Conservation (phyloP, 2,329 filamentous ascomycete genomes). For the Monosporascus cannonballus region DNA sequence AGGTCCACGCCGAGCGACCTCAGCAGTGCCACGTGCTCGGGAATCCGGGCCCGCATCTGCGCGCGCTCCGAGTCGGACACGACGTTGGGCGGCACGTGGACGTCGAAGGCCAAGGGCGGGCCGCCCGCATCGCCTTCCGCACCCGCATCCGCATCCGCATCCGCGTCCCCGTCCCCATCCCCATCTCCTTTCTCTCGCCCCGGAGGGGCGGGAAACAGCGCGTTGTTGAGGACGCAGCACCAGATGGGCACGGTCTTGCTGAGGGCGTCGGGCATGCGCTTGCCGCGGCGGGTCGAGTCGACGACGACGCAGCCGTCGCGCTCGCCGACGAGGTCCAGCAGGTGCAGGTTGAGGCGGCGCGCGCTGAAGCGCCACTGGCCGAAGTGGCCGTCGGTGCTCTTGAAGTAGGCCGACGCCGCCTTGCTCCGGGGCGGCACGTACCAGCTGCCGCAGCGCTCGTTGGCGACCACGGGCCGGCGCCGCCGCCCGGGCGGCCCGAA, state of each 20-base stretch:
- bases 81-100: slow-evolving; percentile 67
- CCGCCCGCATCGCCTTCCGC: slow-evolving; percentile 17
- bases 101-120: slow-evolving; percentile 30
- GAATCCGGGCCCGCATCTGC: slow-evolving; percentile 63
- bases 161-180: background rate
- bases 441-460: slow-evolving; percentile 95
- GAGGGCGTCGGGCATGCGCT: slow-evolving; percentile 90
- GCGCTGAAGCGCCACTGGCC: slow-evolving; percentile 88
- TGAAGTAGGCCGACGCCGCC: slow-evolving; percentile 81
- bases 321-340: slow-evolving; percentile 61
- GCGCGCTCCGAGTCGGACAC: slow-evolving; percentile 70
- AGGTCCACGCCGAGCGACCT: slow-evolving; percentile 56
- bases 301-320: slow-evolving; percentile 78
- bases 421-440: slow-evolving; percentile 68
- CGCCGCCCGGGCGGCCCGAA: slow-evolving; percentile 44
- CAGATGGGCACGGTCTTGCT: slow-evolving; percentile 93
- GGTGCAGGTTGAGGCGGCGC: slow-evolving; percentile 75
- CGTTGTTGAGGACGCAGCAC: slow-evolving; percentile 78
- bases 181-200: slow-evolving; percentile 1
- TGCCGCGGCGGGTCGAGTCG: slow-evolving; percentile 87
- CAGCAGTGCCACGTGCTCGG: slow-evolving; percentile 47
- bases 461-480: slow-evolving; percentile 71
- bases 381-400: slow-evolving; percentile 92
- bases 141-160: background rate
- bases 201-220: slow-evolving; percentile 59